Percentiles rank a stretch among this genome's conserved stretches.
phyloP scores from a whole-genome alignment of 257 asterid species.

The Nyctanthes arbortristis region DNA sequence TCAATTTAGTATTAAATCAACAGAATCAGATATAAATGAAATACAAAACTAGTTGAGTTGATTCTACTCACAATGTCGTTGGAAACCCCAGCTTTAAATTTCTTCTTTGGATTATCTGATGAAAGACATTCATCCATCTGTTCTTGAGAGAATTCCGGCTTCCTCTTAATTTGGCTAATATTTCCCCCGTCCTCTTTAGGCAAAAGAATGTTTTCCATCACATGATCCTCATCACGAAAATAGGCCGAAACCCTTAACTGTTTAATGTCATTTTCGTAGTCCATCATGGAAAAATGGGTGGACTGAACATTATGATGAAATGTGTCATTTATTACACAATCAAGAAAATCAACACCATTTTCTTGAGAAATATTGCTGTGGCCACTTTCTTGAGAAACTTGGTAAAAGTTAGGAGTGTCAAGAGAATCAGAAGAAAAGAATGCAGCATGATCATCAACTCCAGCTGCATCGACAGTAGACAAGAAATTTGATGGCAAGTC shows the following conservation, averaged over 20 bases:
- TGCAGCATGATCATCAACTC: conserved; percentile 18
- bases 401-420: conserved; percentile 25
- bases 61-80: conserved; percentile 52
- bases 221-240: conserved; percentile 28
- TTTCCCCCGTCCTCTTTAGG: conserved; percentile 29
- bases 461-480: conserved; percentile 6
- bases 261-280: conserved; percentile 15
- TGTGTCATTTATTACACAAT: too few species aligned
- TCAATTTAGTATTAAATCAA: too few species aligned
- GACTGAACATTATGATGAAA: too few species aligned
- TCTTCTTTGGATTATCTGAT: conserved; percentile 45
- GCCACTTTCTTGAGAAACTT: conserved; percentile 60
- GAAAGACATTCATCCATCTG: conserved; percentile 12
- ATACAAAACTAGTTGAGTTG: too few species aligned
- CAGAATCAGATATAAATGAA: too few species aligned
- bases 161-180: conserved; percentile 48
- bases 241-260: conserved; percentile 13
- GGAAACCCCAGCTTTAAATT: conserved; percentile 44
- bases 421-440: conserved; percentile 19
- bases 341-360: conserved; percentile 19
- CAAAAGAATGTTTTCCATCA: conserved; percentile 34
- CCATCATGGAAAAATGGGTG: background rate
- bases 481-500: conserved; percentile 21
- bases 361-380: conserved; percentile 30
- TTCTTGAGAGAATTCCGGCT: conserved; percentile 10